Base-by-base conservation (phyloP, 768 basidiomycete species). In the Hemileccinum rubropunctum region DNA sequence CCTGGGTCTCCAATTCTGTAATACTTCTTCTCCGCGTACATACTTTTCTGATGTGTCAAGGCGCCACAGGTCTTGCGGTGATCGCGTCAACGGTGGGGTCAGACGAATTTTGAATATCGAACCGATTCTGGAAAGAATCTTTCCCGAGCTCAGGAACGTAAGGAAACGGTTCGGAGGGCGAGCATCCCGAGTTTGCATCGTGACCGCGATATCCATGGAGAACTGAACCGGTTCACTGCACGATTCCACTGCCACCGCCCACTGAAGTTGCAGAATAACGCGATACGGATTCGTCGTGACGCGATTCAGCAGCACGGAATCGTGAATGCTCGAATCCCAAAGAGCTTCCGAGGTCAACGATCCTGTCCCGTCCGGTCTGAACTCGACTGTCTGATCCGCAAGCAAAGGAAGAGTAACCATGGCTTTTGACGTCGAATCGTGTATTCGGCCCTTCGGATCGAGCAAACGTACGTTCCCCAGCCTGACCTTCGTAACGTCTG, bases 31-130 rank as follows among this genome's bases (percentile, higher is more conserved):
- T 8, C 95, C 95, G 39, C 86, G 80, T 0, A 99, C 94, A 68
- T 95, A 98, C 66, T 93, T 95, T 70, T 91, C 88, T 26, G 90
- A 84, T 1, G 95, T 98, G 71, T 99, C 93, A 45, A 98, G 74
- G 35, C 94, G 76, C 97, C 95, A 98, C 13, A 99, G 75, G 55
- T 98, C 94, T 64, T 83, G 83, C 2, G 91, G 80, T 1, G 88
- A 93, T 38, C 91, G 83, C 17, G 91, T 92, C 53, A 91, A 71
- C 14, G 91, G 88, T 12, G 95, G 94, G 3, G 83, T 82, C 28
- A 98, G 76, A 39, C 80, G 78, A 42, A 98, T 78, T 28, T 76
- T 80, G 74, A 95, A 99, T 39, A 97, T 79, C n/a, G 83, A 81
- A 60, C 87, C 90, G 34, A 85, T 82, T 70, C 88, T 88, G 28